phyloP scores from a whole-genome alignment of 352 stramenopile species.

The Pythium diclinum region DNA sequence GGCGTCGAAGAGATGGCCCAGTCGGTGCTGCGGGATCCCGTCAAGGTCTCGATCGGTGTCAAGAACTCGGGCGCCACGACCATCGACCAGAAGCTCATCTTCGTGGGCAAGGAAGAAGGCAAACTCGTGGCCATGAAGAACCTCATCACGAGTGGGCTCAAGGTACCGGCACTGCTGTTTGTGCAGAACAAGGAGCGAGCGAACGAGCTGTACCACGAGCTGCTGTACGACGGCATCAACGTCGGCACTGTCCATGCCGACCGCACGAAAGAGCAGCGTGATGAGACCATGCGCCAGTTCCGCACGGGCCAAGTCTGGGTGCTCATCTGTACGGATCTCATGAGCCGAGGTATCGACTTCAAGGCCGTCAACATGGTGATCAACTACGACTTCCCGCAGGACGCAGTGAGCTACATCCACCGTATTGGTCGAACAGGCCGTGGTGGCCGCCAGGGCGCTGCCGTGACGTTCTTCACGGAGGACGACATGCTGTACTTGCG shows the following conservation, averaged over 20 bases:
- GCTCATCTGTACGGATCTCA: slow-evolving; percentile 99
- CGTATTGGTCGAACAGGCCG: slow-evolving; percentile 95
- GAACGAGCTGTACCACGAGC: slow-evolving; percentile 96
- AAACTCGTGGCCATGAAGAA: slow-evolving; percentile 97
- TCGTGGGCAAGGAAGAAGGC: slow-evolving; percentile 98
- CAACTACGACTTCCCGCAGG: slow-evolving; percentile 99
- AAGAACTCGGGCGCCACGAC: slow-evolving; percentile 86
- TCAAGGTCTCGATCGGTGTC: slow-evolving; percentile 94
- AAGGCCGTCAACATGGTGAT: slow-evolving; percentile 99
- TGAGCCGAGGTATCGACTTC: slow-evolving; percentile 99
- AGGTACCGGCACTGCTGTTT: slow-evolving; percentile 97
- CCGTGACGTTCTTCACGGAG: slow-evolving; percentile 98
- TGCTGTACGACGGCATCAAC: slow-evolving; percentile 97
- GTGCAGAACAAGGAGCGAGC: slow-evolving; percentile 98
- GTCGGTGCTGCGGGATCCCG: slow-evolving; percentile 94
- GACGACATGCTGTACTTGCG: slow-evolving; percentile 93
- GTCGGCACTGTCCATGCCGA: slow-evolving; percentile 98
- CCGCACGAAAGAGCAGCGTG: slow-evolving; percentile 91
- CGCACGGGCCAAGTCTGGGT: slow-evolving; percentile 96
- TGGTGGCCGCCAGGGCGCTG: slow-evolving; percentile 89
- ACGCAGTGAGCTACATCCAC: slow-evolving; percentile 95
- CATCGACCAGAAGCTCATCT: slow-evolving; percentile 95
- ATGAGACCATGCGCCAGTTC: slow-evolving; percentile 95
- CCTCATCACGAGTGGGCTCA: slow-evolving; percentile 88
- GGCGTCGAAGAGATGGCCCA: slow-evolving; percentile 95